Evolutionary conservation across 2,329 filamentous ascomycete species (phyloP), one percentile per base, ranked within the genome.

Genomic region (Beauveria caledonica): DNA sequence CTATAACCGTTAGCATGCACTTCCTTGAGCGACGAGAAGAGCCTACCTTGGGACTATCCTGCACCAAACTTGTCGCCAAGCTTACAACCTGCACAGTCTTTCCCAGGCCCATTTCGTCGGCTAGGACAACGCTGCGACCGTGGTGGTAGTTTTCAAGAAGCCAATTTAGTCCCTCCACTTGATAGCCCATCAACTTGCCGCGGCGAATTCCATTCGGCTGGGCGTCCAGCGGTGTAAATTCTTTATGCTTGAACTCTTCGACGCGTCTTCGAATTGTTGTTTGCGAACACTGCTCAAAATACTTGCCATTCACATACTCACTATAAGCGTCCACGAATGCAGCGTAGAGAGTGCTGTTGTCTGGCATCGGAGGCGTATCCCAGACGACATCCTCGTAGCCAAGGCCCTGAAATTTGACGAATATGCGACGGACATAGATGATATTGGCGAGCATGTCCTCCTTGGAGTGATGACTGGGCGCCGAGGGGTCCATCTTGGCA

Each of bases 71-170:
- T 1, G 89, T 86, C 62, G 97, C 81, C 63, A 96, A 83, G 3
- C 87, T 85, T 62, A 97, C 89, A 57, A 97, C 86, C 71, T 99
- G 94, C 36, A 99, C 90, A 0, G 94, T 99, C 77, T 99, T 99
- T 36, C 94, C 94, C 2, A 99, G 83, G 45, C 94, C 94, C 94
- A 99, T 99, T 70, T 99, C 94, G 69, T 99, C 94, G 0, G 94
- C 94, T 7, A 97, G 82, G 62, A 97, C 93, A 29, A 92, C 89
- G 68, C 94, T 97, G 69, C 89, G 86, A 66, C 86, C 81, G 55
- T 83, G 80, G 67, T 92, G 89, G 79, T 90, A 97, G 69, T 94
- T 94, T 71, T 89, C 92, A 62, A 96, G 87, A 2, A 99, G 82
- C 92, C 94, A 99, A 68, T 97, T 97, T 56, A 97, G 78, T 21